Conservation (phyloP, 1,139 yeast genomes). For the Scheffersomyces segobiensis region DNA sequence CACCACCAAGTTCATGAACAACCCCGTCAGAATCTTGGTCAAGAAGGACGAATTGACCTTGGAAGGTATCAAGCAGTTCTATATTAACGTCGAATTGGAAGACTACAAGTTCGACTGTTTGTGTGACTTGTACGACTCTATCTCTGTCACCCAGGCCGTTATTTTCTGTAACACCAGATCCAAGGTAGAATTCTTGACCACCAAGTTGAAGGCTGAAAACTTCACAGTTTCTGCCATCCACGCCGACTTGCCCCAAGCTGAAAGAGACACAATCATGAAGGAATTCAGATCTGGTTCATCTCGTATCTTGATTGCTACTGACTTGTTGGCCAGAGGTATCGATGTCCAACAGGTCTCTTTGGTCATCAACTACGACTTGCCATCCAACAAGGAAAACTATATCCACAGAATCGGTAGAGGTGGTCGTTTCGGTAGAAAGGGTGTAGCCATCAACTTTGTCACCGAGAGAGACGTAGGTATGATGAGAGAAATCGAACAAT, state of each 20-base stretch:
- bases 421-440: constrained; percentile 99
- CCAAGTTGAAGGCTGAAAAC: constrained; percentile 79
- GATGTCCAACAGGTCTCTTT: constrained; percentile 99
- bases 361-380: constrained; percentile 97
- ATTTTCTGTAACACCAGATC: constrained; percentile 99
- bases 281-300: constrained; percentile 99
- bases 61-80: constrained; percentile 98
- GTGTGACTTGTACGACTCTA: constrained; percentile 95
- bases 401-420: constrained; percentile 99
- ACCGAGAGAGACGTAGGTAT: constrained; percentile 87
- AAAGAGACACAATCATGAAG: constrained; percentile 97
- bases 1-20: constrained; percentile 94
- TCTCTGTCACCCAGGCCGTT: constrained; percentile 98
- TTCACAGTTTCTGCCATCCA: constrained; percentile 97
- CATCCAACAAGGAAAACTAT: constrained; percentile 96
- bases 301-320: constrained; percentile 95
- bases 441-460: constrained; percentile 98
- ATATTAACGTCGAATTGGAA: constrained; percentile 91
- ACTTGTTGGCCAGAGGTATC: constrained; percentile 98
- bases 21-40: constrained; percentile 95
- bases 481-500: constrained; percentile 97
- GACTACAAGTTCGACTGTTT: constrained; percentile 93
- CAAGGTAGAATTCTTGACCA: constrained; percentile 93
- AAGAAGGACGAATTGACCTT: constrained; percentile 97
- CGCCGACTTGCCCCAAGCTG: constrained; percentile 95